Conservation (phyloP, 108 stramenopile genomes). For the Mediolabrus comicus region DNA sequence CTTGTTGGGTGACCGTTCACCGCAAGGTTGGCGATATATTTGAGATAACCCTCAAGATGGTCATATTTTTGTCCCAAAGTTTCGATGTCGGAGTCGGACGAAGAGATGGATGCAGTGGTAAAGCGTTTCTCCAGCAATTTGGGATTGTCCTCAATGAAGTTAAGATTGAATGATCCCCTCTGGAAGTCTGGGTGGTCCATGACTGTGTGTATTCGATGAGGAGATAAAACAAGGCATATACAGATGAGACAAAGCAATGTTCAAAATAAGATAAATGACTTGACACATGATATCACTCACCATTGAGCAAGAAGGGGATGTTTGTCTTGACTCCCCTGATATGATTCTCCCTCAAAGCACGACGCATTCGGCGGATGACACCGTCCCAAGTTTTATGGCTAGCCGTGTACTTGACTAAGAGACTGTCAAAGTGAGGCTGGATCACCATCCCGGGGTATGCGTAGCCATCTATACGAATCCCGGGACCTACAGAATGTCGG, state of each 20-base stretch:
- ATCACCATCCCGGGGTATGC: constrained; percentile 54
- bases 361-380: constrained; percentile 53
- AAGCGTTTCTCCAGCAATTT: constrained; percentile 13
- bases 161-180: constrained; percentile 54
- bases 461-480: constrained; percentile 64
- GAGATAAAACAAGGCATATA: too few relatives aligned
- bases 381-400: constrained; percentile 44
- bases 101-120: constrained; percentile 12
- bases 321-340: constrained; percentile 57
- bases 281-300: neutral
- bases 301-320: constrained; percentile 55
- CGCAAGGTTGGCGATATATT: constrained; percentile 60
- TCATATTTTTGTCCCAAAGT: constrained; percentile 32
- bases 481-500: constrained; percentile 59
- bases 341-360: constrained; percentile 66
- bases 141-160: constrained; percentile 69
- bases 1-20: constrained; percentile 70
- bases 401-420: constrained; percentile 77
- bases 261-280: neutral
- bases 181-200: constrained; percentile 69
- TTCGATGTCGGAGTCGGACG: constrained; percentile 20
- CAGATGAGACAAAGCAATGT: neutral
- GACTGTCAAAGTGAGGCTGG: constrained; percentile 75
- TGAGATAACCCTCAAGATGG: constrained; percentile 58
- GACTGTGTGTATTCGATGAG: constrained; percentile 28